Evolutionary conservation across 179 eudicot genomes (phyloP).

Genomic region (Drosera spatulata): DNA sequence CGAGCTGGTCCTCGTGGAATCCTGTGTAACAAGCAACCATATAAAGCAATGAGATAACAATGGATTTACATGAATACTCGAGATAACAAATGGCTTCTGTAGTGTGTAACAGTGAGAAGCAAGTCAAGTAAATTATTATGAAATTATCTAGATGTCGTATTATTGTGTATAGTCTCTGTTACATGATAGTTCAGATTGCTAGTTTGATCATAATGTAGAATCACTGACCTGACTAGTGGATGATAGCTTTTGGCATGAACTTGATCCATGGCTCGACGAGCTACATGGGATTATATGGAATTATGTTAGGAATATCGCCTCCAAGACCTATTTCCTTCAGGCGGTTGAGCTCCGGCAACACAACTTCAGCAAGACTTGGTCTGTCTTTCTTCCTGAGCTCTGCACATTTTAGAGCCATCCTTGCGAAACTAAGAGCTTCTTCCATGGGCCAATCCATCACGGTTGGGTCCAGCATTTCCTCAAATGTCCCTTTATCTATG

Average conservation of each 20-base stretch:
- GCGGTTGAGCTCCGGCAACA: conserved; percentile 25
- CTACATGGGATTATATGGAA: conserved; percentile 4
- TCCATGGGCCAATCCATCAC: conserved; percentile 36
- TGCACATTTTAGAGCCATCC: conserved; percentile 21
- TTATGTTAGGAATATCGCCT: neutral
- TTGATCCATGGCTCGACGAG: conserved; percentile 1
- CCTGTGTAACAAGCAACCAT: too few species aligned
- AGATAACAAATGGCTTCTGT: too few species aligned
- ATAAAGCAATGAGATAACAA: too few species aligned
- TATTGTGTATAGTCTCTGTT: too few species aligned
- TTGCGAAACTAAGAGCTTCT: conserved; percentile 25
- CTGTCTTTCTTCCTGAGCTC: conserved; percentile 42
- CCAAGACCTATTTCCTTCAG: conserved; percentile 27
- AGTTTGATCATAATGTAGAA: too few species aligned
- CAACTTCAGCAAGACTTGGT: conserved; percentile 31
- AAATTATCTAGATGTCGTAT: too few species aligned
- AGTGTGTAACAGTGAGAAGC: too few species aligned
- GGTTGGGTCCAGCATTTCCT: conserved; percentile 22
- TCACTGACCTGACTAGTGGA: too few species aligned
- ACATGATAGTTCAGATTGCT: too few species aligned
- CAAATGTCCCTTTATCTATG: conserved; percentile 17
- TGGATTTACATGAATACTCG: too few species aligned
- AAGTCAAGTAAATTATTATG: too few species aligned
- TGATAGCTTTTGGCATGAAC: conserved; percentile 6
- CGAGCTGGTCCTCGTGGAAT: too few species aligned